Evolutionary conservation across 768 basidiomycete genomes (phyloP).

Genomic region (Suillus fuscotomentosus): DNA sequence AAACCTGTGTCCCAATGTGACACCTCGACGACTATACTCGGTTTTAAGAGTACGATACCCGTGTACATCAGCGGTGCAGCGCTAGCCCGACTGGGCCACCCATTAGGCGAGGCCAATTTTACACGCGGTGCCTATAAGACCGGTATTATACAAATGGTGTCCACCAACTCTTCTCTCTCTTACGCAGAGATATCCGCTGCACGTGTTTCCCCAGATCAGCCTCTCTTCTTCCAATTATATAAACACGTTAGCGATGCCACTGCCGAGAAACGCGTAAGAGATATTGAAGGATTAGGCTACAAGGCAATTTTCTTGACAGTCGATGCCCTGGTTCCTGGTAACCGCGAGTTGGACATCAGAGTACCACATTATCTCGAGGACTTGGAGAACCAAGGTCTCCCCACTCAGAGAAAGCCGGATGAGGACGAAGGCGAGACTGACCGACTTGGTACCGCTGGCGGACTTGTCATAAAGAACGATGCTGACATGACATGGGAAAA

Average conservation of each 20-base stretch:
- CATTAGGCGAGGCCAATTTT: conserved; percentile 84
- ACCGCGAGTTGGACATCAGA: conserved; percentile 73
- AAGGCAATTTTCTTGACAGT: conserved; percentile 92
- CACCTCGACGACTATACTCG: conserved; percentile 72
- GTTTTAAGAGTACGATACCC: conserved; percentile 69
- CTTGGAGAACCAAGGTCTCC: conserved; percentile 40
- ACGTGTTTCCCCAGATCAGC: conserved; percentile 51
- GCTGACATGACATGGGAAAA: conserved; percentile 76
- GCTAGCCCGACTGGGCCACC: conserved; percentile 84
- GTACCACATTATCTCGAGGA: conserved; percentile 58
- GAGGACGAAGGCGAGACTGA: conserved; percentile 35
- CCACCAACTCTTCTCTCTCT: conserved; percentile 73
- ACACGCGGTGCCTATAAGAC: conserved; percentile 63
- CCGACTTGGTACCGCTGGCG: conserved; percentile 65
- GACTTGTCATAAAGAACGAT: conserved; percentile 64
- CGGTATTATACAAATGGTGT: conserved; percentile 84
- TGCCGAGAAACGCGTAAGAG: conserved; percentile 68
- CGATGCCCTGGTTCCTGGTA: conserved; percentile 81
- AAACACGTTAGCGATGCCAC: conserved; percentile 67
- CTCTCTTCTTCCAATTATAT: conserved; percentile 84
- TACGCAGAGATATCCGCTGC: conserved; percentile 59
- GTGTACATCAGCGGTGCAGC: conserved; percentile 84
- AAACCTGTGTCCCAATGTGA: conserved; percentile 60
- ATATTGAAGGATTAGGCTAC: conserved; percentile 73
- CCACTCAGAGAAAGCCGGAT: conserved; percentile 22